Percentiles rank a stretch among this genome's conserved stretches.
phyloP scores from a whole-genome alignment of 805 yeast species.

The Gaillardinia entomophila region DNA sequence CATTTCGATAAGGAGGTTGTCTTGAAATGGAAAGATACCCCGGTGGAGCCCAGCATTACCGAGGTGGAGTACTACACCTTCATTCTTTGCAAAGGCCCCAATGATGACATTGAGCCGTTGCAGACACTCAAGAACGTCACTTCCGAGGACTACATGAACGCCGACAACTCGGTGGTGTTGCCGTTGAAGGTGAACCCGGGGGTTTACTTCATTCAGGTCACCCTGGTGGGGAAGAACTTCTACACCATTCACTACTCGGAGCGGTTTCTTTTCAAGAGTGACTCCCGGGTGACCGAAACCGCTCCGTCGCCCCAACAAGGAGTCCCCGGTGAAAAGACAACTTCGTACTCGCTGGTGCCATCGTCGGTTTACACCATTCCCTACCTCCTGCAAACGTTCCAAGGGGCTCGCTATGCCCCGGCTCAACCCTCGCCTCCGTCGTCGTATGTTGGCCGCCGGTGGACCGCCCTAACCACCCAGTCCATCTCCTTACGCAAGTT shows the following conservation, averaged over 20 bases:
- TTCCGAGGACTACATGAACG: no score
- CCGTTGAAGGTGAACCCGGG: neutral
- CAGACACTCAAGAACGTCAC: neutral
- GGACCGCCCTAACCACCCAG: constrained; percentile 1
- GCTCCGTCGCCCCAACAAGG: neutral
- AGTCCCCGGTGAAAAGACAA: neutral
- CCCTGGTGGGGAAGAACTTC: neutral
- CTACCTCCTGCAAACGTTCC: constrained; percentile 1
- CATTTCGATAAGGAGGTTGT: no score
- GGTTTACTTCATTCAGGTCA: constrained; percentile 1
- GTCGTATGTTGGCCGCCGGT: neutral
- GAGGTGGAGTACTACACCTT: constrained; percentile 1
- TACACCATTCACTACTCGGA: constrained; percentile 1
- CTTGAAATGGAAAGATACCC: neutral
- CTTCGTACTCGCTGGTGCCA: neutral
- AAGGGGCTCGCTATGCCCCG: constrained; percentile 2
- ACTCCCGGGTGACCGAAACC: neutral
- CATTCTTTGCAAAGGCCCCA: constrained; percentile 2
- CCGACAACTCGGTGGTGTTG: no score
- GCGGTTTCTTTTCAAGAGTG: neutral
- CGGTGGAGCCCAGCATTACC: neutral
- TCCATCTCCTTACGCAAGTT: neutral
- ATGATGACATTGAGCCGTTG: constrained; percentile 1
- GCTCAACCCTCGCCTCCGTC: constrained; percentile 1
- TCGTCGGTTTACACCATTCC: constrained; percentile 1